Evolutionary conservation across 345 rosid genomes (phyloP).

Genomic region (Sisymbrium altissimum): DNA sequence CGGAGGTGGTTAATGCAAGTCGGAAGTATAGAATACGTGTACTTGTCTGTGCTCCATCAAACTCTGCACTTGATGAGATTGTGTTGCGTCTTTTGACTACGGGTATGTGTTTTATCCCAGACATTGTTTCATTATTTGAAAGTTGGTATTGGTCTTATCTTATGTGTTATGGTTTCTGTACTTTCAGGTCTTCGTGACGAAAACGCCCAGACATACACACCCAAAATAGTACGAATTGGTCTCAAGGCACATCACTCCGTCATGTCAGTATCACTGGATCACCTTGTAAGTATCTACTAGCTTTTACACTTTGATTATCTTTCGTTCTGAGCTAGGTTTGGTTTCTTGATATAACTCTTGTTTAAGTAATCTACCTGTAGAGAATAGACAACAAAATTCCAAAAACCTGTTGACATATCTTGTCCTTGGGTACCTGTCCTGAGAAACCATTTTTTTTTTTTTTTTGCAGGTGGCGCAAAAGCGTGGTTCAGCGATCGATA

Average conservation of each 20-base stretch:
- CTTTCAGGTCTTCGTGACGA: constrained; percentile 78
- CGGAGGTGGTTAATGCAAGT: constrained; percentile 71
- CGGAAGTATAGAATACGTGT: constrained; percentile 74
- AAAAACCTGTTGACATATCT: background rate
- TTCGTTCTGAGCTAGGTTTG: background rate
- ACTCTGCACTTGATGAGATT: constrained; percentile 98
- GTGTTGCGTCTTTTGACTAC: constrained; percentile 72
- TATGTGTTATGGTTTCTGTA: constrained; percentile 14
- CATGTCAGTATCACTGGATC: constrained; percentile 73
- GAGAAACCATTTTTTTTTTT: constrained; percentile 24
- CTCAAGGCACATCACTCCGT: constrained; percentile 92
- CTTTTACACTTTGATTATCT: constrained; percentile 4
- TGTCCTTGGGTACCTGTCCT: background rate
- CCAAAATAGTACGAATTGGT: constrained; percentile 93
- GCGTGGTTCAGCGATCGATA: constrained; percentile 58
- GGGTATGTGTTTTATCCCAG: constrained; percentile 44
- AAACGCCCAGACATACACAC: constrained; percentile 60
- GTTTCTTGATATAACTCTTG: background rate
- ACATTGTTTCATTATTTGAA: background rate
- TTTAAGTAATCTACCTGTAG: background rate
- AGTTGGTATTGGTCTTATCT: constrained; percentile 4
- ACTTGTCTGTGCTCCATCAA: constrained; percentile 96
- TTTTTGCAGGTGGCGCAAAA: constrained; percentile 70
- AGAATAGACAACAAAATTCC: background rate
- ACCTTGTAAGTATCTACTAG: constrained; percentile 63